Evolutionary conservation across 2,329 filamentous ascomycete species (phyloP), one percentile per base, ranked within the genome.

Genomic region (Botryosphaeria dothidea): DNA sequence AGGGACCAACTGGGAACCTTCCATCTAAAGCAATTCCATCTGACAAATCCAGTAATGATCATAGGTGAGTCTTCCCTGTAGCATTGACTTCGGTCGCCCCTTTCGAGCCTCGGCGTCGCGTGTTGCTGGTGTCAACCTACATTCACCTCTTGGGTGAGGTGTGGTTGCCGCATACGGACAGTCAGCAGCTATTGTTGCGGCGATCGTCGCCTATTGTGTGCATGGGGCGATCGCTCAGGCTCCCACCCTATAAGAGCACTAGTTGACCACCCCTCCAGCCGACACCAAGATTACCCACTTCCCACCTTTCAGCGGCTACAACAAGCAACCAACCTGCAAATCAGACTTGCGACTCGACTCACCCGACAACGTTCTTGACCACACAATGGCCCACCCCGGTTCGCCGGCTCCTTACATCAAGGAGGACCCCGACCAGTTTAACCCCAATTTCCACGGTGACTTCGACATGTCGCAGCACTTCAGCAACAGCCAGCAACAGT

Each of bases 321-420:
- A 64, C 54, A 41, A 60, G 21, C 77, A 76, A 70, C 73, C 74
- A 66, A 69, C 74, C 67, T 71, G 73, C 57, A 73, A 74, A 71
- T 71, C 75, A 70, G 75, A 78, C 69, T 72, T 74, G 69, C 72
- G 73, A 68, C 70, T 76, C 67, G 75, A 76, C 67, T 71, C 73
- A 36, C 71, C 77, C 72, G 77, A 80, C 75, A 75, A 79, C 72
- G 74, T 71, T 62, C 70, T 80, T 72, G 77, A 79, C 69, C 65
- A 65, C 67, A 70, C 69, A 64, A 87, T 87, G 84, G 82, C 81
- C 69, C 82, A 84, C 72, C 82, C 83, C 72, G 83, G 83, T 72
- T 83, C 82, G 68, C 79, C 80, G 66, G 82, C 83, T 72, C 84
- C 86, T 62, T 90, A 84, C 77, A 90, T 91, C 78, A 90, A 91